Conservation (phyloP, 768 basidiomycete species). For the Pholiota microspora region DNA sequence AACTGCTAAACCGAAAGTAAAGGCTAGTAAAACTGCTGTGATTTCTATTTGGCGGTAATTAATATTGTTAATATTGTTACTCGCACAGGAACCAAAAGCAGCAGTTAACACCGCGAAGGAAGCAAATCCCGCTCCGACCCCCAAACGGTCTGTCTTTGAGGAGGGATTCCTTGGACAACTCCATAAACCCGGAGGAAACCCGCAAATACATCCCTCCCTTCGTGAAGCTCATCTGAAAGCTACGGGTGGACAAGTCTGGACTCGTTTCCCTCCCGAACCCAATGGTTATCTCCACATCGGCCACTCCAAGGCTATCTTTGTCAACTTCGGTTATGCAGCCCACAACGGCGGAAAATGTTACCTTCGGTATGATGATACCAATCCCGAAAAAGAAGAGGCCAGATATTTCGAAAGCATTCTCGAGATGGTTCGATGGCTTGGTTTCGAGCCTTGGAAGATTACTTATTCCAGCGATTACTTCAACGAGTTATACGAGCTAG, state of each 20-base stretch:
- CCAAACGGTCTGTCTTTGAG: conserved; percentile 75
- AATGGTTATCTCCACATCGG: conserved; percentile 96
- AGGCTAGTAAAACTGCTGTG: conserved; percentile 46
- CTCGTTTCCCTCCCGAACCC: conserved; percentile 98
- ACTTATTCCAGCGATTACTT: conserved; percentile 99
- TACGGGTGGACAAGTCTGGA: conserved; percentile 84
- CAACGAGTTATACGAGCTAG: conserved; percentile 79
- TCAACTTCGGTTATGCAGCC: conserved; percentile 98
- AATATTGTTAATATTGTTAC: not conserved
- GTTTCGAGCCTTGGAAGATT: conserved; percentile 98
- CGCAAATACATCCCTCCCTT: conserved; percentile 76
- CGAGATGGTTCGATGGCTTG: conserved; percentile 94
- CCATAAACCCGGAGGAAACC: conserved; percentile 92
- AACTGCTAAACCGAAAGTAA: conserved; percentile 59
- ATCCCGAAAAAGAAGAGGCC: conserved; percentile 97
- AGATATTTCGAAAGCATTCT: conserved; percentile 95
- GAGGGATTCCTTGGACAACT: conserved; percentile 93
- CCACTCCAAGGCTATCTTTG: conserved; percentile 97
- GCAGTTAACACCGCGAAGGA: conserved; percentile 27
- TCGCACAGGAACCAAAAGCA: conserved; percentile 42
- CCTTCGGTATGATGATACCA: conserved; percentile 96
- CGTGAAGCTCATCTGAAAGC: conserved; percentile 77
- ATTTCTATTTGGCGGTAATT: not conserved
- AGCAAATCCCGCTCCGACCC: conserved; percentile 33
- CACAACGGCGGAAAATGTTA: conserved; percentile 92